Evolutionary conservation across 2,329 filamentous ascomycete species (phyloP).

Genomic region (Ophiostoma sp.): DNA sequence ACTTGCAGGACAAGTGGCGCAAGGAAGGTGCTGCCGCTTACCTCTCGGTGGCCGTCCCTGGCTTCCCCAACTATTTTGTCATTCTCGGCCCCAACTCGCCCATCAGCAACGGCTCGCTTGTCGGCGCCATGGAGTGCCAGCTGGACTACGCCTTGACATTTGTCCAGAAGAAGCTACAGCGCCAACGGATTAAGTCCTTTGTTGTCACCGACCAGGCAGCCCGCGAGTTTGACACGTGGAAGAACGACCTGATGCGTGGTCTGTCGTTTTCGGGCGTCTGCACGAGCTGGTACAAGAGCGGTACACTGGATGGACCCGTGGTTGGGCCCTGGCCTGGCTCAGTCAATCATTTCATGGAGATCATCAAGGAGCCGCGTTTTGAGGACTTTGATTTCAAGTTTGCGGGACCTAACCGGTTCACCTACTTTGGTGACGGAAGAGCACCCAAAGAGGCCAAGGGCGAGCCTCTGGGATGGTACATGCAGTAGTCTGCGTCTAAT

Average conservation of each 20-base stretch:
- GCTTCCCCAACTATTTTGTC: conserved; percentile 27
- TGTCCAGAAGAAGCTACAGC: conserved; percentile 21
- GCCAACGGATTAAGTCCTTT: conserved; percentile 24
- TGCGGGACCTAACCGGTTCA: conserved; percentile 18
- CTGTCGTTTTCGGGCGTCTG: conserved; percentile 36
- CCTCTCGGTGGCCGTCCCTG: conserved; percentile 22
- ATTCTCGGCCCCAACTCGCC: conserved; percentile 26
- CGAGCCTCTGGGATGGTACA: conserved; percentile 19
- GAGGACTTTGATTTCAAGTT: conserved; percentile 20
- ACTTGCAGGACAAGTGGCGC: conserved; percentile 31
- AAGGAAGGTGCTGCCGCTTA: conserved; percentile 17
- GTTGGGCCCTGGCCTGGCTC: conserved; percentile 22
- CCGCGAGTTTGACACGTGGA: conserved; percentile 34
- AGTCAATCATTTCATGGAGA: conserved; percentile 24
- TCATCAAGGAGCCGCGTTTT: conserved; percentile 23
- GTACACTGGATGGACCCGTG: conserved; percentile 32
- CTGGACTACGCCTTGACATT: conserved; percentile 19
- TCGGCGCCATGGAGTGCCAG: conserved; percentile 25
- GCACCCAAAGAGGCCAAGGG: conserved; percentile 21
- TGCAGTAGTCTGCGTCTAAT: not conserved
- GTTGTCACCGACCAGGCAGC: conserved; percentile 16
- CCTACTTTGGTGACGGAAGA: conserved; percentile 19
- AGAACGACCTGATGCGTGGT: conserved; percentile 36
- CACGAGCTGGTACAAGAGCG: conserved; percentile 35
- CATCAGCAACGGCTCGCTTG: conserved; percentile 24